Percentiles rank a stretch among this genome's conserved stretches.
phyloP scores from a whole-genome alignment of 306 rosid species.

The Dryas octopetala region DNA sequence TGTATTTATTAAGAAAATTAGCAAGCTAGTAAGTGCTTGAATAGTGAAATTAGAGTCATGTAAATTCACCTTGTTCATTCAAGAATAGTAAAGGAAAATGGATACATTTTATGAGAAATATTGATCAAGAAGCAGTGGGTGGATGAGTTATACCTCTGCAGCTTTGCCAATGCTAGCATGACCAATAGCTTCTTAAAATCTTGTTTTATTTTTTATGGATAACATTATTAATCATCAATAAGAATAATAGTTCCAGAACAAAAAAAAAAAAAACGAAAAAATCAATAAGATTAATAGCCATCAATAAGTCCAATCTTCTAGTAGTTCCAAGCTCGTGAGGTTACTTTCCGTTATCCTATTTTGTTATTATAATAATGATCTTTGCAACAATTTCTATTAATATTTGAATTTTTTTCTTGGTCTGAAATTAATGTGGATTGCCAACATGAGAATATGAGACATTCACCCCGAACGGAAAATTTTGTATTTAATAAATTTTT shows the following conservation, averaged over 20 bases:
- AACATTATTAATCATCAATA: too few relatives aligned
- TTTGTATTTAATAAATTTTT: too few relatives aligned
- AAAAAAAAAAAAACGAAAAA: too few relatives aligned
- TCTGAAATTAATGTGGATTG: too few relatives aligned
- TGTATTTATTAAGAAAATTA: neutral
- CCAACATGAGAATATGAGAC: too few relatives aligned
- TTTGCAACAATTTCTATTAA: neutral
- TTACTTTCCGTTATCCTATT: neutral
- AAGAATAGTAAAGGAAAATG: neutral
- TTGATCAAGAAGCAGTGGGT: neutral
- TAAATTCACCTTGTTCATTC: neutral
- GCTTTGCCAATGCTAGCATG: too few relatives aligned
- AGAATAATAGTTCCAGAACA: too few relatives aligned
- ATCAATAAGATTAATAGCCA: too few relatives aligned
- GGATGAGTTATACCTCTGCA: neutral
- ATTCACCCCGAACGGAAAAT: too few relatives aligned
- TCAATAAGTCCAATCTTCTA: neutral
- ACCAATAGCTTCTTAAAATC: too few relatives aligned
- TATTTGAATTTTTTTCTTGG: too few relatives aligned
- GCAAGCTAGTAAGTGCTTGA: conserved; percentile 3
- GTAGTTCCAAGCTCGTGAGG: neutral
- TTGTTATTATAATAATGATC: neutral
- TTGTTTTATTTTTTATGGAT: too few relatives aligned
- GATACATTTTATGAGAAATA: neutral
- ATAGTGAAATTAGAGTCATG: conserved; percentile 20